phyloP scores from a whole-genome alignment of 495 filamentous ascomycete species.

The Letharia columbiana region DNA sequence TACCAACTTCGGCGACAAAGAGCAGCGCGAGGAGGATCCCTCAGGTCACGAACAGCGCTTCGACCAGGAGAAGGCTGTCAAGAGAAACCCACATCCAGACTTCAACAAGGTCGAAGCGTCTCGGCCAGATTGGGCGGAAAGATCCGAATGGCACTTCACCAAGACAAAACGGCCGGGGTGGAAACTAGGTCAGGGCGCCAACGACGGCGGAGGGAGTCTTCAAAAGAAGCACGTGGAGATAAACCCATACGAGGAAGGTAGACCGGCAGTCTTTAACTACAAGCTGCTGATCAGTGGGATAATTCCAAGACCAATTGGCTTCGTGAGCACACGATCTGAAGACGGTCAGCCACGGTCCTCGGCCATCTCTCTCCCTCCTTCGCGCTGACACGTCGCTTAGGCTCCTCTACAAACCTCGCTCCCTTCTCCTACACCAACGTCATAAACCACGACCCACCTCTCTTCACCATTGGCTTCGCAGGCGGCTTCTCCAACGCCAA shows the following conservation, averaged over 20 bases:
- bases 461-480: constrained; percentile 74
- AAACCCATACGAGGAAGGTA: constrained; percentile 66
- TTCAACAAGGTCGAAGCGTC: constrained; percentile 68
- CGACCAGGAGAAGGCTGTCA: constrained; percentile 27
- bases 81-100: constrained; percentile 39
- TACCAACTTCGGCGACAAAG: constrained; percentile 26
- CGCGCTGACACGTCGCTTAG: constrained; percentile 11
- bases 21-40: constrained; percentile 29
- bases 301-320: constrained; percentile 69
- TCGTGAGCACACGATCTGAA: constrained; percentile 50
- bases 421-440: constrained; percentile 82
- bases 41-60: constrained; percentile 29
- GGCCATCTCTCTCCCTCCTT: background rate
- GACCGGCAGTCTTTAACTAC: constrained; percentile 69
- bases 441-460: constrained; percentile 80
- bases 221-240: constrained; percentile 64
- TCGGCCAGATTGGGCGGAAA: constrained; percentile 56
- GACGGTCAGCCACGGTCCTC: constrained; percentile 37
- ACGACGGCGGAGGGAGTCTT: constrained; percentile 47
- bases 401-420: constrained; percentile 61
- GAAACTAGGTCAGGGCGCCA: constrained; percentile 70
- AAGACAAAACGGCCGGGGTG: constrained; percentile 68
- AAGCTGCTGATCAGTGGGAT: constrained; percentile 85
- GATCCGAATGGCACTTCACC: constrained; percentile 46
- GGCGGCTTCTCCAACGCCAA: constrained; percentile 52